These are phyloP conservation scores for Suillus weaverae DNA, from an alignment of 768 basidiomycete species.

Conservation along the genomic window DNA sequence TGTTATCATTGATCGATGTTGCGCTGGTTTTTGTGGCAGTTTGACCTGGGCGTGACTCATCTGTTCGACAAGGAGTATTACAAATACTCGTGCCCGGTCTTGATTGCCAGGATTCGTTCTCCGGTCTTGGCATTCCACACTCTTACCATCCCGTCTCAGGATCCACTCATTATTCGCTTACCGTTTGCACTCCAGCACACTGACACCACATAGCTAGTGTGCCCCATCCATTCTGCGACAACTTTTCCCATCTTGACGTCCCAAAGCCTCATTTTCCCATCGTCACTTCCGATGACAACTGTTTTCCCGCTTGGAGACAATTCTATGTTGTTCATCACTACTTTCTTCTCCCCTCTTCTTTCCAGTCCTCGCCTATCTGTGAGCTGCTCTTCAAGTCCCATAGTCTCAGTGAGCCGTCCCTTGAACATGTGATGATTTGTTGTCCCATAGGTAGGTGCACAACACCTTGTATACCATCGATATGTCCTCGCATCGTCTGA, in stretches of 20 bases:
- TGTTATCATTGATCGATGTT: too few species aligned
- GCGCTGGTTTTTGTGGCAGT: too few species aligned
- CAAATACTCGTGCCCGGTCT: not conserved
- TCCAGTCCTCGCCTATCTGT: not conserved
- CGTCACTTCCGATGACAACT: not conserved
- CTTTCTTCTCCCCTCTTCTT: not conserved
- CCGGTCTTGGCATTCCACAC: not conserved
- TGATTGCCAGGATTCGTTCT: not conserved
- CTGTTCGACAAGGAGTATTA: too few species aligned
- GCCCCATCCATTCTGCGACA: not conserved
- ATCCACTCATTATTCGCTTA: not conserved
- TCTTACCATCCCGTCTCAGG: not conserved
- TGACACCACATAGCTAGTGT: not conserved
- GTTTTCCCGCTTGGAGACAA: not conserved
- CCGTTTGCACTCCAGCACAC: not conserved
- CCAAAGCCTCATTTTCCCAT: not conserved
- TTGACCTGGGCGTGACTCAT: too few species aligned
- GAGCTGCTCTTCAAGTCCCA: not conserved
- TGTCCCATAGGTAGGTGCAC: not conserved
- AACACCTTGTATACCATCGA: not conserved
- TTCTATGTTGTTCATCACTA: not conserved
- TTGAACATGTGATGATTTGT: not conserved
- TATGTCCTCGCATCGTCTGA: not conserved
- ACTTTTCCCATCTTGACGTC: not conserved
- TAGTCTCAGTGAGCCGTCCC: not conserved